Conservation (phyloP, 768 basidiomycete genomes). For the Leucocoprinus sp. region DNA sequence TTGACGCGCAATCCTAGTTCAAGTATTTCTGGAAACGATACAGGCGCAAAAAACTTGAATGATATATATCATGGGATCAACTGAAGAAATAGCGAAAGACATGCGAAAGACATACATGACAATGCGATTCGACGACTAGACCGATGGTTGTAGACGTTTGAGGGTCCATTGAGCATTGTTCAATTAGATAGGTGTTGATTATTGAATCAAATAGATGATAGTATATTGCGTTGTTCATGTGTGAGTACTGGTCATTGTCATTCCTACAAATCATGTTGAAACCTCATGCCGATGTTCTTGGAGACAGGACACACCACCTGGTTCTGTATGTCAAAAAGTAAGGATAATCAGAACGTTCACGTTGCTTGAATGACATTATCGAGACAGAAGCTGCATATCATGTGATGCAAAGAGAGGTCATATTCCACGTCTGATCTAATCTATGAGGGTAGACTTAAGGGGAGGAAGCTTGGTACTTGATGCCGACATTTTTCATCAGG, state of each 20-base stretch:
- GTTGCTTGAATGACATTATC: constrained; percentile 19
- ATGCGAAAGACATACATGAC: constrained; percentile 40
- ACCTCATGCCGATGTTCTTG: not conserved
- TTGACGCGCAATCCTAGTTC: constrained; percentile 64
- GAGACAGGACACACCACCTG: constrained; percentile 45
- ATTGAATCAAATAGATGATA: constrained; percentile 79
- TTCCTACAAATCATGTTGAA: constrained; percentile 41
- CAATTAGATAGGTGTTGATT: constrained; percentile 72
- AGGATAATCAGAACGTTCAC: constrained; percentile 44
- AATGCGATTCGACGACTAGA: constrained; percentile 71
- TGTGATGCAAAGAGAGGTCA: too few species aligned
- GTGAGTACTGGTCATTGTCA: constrained; percentile 82
- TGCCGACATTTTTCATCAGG: too few species aligned
- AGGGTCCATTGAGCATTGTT: constrained; percentile 51
- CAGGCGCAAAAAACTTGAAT: constrained; percentile 56
- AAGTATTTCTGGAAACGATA: constrained; percentile 66
- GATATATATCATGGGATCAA: not conserved
- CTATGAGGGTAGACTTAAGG: too few species aligned
- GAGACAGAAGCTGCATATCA: too few species aligned
- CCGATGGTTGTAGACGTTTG: constrained; percentile 49
- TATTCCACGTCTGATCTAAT: too few species aligned
- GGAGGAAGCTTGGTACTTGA: too few species aligned
- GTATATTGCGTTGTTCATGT: constrained; percentile 76
- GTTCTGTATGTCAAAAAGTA: constrained; percentile 60
- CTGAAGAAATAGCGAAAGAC: not conserved